These are phyloP conservation scores for Lichtheimia hyalospora DNA, from an alignment of 371 early-diverging fungal genomes.

Conservation along the genomic window DNA sequence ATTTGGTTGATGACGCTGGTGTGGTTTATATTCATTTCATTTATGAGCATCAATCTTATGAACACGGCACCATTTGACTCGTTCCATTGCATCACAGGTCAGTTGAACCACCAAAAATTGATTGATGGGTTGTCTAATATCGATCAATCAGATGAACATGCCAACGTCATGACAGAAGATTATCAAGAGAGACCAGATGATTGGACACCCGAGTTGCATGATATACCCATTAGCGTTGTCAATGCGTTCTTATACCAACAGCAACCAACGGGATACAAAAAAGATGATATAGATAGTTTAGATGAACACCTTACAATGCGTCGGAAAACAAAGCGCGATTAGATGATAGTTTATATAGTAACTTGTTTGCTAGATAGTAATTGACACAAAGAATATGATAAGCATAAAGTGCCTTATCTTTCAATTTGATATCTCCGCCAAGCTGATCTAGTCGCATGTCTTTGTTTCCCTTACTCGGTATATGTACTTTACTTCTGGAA, in stretches of 20 bases:
- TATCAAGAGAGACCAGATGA: conserved; percentile 49
- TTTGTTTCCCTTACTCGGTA: too few relatives aligned
- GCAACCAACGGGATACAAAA: not conserved
- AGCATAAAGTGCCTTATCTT: too few relatives aligned
- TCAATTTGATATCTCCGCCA: too few relatives aligned
- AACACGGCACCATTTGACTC: conserved; percentile 70
- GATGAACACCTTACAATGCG: conserved; percentile 5
- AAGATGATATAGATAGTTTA: not conserved
- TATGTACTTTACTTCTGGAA: too few relatives aligned
- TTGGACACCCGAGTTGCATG: conserved; percentile 71
- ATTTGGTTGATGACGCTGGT: conserved; percentile 71
- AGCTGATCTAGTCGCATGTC: too few relatives aligned
- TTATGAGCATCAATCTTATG: conserved; percentile 66
- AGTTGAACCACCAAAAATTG: not conserved
- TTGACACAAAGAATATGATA: too few relatives aligned
- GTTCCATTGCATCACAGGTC: conserved; percentile 70
- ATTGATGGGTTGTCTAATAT: not conserved
- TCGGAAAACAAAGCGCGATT: conserved; percentile 3
- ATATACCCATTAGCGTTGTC: conserved; percentile 70
- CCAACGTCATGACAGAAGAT: conserved; percentile 50
- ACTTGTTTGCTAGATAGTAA: too few relatives aligned
- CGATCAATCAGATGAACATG: conserved; percentile 54
- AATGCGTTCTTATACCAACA: conserved; percentile 59
- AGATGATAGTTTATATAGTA: not conserved
- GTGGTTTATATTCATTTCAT: conserved; percentile 69